phyloP scores from a whole-genome alignment of 1,139 yeast species.

The Saccharomyces hybrid region DNA sequence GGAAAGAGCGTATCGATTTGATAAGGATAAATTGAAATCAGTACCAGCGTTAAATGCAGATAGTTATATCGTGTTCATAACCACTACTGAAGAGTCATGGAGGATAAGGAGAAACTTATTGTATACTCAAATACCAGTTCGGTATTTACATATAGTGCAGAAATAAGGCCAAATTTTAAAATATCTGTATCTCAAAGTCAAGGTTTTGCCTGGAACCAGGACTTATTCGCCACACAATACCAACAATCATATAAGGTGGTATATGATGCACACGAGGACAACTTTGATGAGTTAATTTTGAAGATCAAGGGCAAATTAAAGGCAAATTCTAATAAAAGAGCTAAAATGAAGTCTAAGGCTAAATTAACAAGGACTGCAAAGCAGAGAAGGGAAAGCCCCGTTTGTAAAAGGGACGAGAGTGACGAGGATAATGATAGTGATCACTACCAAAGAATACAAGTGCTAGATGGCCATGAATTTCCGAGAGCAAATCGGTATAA shows the following conservation, averaged over 20 bases:
- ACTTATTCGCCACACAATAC: conserved; percentile 27
- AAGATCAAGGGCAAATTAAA: not conserved
- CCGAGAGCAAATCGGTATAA: not conserved
- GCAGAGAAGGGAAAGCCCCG: not conserved
- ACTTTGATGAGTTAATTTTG: conserved; percentile 11
- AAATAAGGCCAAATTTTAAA: conserved; percentile 11
- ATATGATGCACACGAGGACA: conserved; percentile 27
- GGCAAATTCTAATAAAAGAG: conserved; percentile 8
- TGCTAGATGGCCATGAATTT: not conserved
- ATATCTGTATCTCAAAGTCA: conserved; percentile 24
- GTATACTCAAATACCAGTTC: conserved; percentile 1
- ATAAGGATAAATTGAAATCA: not conserved
- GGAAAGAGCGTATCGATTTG: not conserved
- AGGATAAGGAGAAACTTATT: not conserved
- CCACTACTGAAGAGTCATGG: not conserved
- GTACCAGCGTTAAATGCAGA: not conserved
- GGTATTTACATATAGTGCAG: conserved; percentile 9
- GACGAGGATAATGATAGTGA: not conserved
- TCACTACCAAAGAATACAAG: not conserved
- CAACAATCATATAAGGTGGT: conserved; percentile 29
- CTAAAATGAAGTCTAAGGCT: conserved; percentile 9
- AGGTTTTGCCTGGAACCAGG: conserved; percentile 31
- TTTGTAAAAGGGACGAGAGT: not conserved
- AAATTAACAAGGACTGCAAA: not conserved
- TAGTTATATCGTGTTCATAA: not conserved